Conservation (phyloP, 163 green algal genomes). For the Scenedesmus sp. region DNA sequence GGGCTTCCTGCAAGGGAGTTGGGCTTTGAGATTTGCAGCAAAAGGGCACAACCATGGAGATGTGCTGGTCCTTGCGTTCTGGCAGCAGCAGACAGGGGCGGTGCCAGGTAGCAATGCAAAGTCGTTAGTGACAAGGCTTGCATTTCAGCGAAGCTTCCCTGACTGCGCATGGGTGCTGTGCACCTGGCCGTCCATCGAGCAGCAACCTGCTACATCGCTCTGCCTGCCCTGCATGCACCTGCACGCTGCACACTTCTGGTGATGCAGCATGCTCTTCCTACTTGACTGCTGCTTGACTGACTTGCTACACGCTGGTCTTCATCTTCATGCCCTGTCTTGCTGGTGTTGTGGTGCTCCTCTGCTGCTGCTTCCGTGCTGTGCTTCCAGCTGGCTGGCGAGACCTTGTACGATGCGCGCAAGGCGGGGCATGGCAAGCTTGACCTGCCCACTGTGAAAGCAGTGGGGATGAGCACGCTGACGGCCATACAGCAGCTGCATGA, state of each 20-base stretch:
- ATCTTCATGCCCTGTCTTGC: neutral
- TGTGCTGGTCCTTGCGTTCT: neutral
- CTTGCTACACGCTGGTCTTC: too few relatives aligned
- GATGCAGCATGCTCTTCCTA: too few relatives aligned
- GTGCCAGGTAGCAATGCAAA: neutral
- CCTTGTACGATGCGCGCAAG: constrained; percentile 72
- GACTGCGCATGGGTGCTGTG: too few relatives aligned
- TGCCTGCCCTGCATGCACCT: too few relatives aligned
- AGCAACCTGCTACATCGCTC: too few relatives aligned
- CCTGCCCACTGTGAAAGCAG: constrained; percentile 54
- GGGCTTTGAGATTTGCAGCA: neutral
- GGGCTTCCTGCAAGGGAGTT: neutral
- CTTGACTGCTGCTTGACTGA: too few relatives aligned
- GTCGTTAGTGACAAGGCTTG: too few relatives aligned
- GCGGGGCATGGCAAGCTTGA: constrained; percentile 52
- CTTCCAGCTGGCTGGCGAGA: constrained; percentile 74
- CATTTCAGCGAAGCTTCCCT: too few relatives aligned
- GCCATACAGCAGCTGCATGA: constrained; percentile 60
- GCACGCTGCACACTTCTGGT: too few relatives aligned
- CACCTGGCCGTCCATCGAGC: too few relatives aligned
- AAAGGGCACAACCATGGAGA: neutral
- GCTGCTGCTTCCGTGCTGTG: neutral
- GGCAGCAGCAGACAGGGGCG: neutral
- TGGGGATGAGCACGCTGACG: constrained; percentile 66
- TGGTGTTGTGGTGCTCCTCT: neutral